These are phyloP conservation scores for Nicotiana noctiflora DNA, from an alignment of 257 asterid genomes.

Conservation along the genomic window DNA sequence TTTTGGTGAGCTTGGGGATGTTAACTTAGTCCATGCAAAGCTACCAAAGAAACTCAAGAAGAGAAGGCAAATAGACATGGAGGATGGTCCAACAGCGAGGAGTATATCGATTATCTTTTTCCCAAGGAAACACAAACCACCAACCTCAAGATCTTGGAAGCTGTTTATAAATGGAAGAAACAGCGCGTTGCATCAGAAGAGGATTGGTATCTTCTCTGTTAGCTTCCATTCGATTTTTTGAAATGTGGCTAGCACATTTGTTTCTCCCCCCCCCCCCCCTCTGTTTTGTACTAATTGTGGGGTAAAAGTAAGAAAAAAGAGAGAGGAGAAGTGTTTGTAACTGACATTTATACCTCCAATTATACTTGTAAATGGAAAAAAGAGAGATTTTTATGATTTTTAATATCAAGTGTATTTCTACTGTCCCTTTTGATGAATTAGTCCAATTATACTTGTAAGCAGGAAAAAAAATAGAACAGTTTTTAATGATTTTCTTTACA, in stretches of 20 bases:
- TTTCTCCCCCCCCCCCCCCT: background rate
- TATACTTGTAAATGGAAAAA: no score
- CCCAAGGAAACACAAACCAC: constrained; percentile 81
- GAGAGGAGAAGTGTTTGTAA: background rate
- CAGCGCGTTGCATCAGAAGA: constrained; percentile 46
- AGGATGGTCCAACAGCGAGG: constrained; percentile 90
- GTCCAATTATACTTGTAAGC: no score
- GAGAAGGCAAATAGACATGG: constrained; percentile 78
- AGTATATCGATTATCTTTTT: constrained; percentile 75
- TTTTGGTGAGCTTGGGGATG: constrained; percentile 75
- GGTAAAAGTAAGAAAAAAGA: background rate
- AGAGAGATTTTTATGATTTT: no score
- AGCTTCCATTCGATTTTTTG: background rate
- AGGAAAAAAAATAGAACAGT: no score
- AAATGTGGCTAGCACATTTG: background rate
- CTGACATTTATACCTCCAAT: background rate
- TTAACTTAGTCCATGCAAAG: constrained; percentile 60
- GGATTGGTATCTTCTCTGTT: constrained; percentile 27
- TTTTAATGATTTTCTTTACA: no score
- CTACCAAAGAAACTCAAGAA: constrained; percentile 86
- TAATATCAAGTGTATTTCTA: no score
- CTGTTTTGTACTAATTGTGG: background rate
- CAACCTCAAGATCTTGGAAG: constrained; percentile 73
- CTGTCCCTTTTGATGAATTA: no score
- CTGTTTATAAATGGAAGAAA: constrained; percentile 92